Percentiles rank a stretch among this genome's conserved stretches.
Conservation (phyloP, 768 basidiomycete species). For the Coprinopsis cinerea region DNA sequence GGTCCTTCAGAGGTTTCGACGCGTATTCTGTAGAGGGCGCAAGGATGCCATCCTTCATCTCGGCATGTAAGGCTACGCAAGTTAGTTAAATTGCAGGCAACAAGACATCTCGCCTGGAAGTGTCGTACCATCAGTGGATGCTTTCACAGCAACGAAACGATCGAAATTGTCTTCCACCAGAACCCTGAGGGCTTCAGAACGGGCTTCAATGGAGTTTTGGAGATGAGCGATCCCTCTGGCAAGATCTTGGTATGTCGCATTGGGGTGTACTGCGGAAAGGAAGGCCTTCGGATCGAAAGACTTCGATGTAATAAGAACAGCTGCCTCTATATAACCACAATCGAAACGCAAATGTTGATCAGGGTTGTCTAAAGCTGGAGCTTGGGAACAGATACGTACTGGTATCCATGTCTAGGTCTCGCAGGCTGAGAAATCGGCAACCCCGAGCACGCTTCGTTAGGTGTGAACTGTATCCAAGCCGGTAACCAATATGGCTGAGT, state of each 20-base stretch:
- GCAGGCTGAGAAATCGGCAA: slow-evolving; percentile 36
- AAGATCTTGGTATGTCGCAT: slow-evolving; percentile 92
- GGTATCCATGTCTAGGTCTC: slow-evolving; percentile 70
- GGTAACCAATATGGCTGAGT: slow-evolving; percentile 11
- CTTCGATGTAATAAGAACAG: slow-evolving; percentile 85
- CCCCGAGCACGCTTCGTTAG: too few relatives aligned
- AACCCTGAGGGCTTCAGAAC: slow-evolving; percentile 90
- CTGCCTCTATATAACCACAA: slow-evolving; percentile 47
- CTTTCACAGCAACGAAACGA: slow-evolving; percentile 95
- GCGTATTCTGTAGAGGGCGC: slow-evolving; percentile 74
- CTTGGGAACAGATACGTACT: slow-evolving; percentile 42
- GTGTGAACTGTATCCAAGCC: slow-evolving; percentile 4
- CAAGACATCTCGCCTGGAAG: not conserved
- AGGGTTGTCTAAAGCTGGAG: not conserved
- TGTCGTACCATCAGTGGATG: slow-evolving; percentile 81
- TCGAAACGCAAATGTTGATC: not conserved
- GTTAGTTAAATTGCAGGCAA: slow-evolving; percentile 8
- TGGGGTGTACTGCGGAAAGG: slow-evolving; percentile 85
- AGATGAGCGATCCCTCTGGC: slow-evolving; percentile 71
- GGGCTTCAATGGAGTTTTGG: slow-evolving; percentile 75
- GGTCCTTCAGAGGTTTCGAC: slow-evolving; percentile 73
- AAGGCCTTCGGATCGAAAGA: slow-evolving; percentile 95
- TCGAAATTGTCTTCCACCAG: slow-evolving; percentile 98
- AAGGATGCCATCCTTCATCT: slow-evolving; percentile 89
- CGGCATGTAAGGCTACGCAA: slow-evolving; percentile 69